These are phyloP conservation scores for Chalaropsis ovoidea DNA, from an alignment of 2,329 filamentous ascomycete genomes.

Conservation along the genomic window DNA sequence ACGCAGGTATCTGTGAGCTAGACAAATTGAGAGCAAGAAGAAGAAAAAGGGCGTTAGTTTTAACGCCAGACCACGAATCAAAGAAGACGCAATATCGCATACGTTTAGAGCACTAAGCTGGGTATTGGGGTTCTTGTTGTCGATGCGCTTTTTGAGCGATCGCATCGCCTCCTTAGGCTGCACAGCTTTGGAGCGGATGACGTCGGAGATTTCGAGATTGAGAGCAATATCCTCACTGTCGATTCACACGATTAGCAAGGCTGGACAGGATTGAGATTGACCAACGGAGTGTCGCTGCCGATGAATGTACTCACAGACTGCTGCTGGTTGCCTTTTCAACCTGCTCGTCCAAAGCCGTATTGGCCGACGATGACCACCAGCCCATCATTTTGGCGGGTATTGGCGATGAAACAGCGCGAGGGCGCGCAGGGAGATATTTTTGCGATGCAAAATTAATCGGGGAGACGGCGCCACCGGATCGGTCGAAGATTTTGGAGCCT, in stretches of 20 bases:
- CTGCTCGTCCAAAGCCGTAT: slow-evolving; percentile 90
- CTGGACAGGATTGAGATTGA: too few relatives aligned
- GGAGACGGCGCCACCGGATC: background rate
- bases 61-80: background rate
- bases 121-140: slow-evolving; percentile 94
- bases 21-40: slow-evolving; percentile 24
- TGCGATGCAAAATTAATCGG: background rate
- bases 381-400: slow-evolving; percentile 58
- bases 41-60: slow-evolving; percentile 7
- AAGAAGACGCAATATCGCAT: slow-evolving; percentile 29
- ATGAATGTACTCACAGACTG: slow-evolving; percentile 59
- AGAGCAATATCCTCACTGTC: slow-evolving; percentile 89
- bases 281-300: background rate
- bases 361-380: slow-evolving; percentile 89
- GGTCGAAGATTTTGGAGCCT: background rate
- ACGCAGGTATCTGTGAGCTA: slow-evolving; percentile 96
- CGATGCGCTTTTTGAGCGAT: slow-evolving; percentile 84
- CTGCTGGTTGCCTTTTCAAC: slow-evolving; percentile 90
- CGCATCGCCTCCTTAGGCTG: slow-evolving; percentile 98
- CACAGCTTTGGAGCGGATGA: slow-evolving; percentile 94
- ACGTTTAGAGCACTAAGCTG: slow-evolving; percentile 92
- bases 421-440: background rate
- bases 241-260: background rate
- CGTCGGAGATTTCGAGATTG: slow-evolving; percentile 95
- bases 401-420: background rate